These are phyloP conservation scores for Fusarium dimerum DNA, from an alignment of 2,329 filamentous ascomycete species.

Conservation along the genomic window DNA sequence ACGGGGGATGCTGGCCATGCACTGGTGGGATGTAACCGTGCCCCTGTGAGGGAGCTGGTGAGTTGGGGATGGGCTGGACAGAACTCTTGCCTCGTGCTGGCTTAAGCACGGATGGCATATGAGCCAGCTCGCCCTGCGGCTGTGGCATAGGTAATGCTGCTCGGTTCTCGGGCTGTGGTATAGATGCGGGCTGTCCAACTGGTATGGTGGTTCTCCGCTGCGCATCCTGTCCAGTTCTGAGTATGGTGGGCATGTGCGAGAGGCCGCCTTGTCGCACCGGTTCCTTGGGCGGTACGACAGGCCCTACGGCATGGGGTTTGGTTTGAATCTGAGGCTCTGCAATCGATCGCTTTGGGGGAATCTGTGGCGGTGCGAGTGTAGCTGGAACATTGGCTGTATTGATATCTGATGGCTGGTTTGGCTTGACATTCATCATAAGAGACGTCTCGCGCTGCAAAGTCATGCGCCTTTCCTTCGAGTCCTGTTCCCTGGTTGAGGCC, in stretches of 20 bases:
- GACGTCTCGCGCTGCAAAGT: slow-evolving; percentile 29
- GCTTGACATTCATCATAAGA: slow-evolving; percentile 23
- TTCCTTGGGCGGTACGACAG: not conserved
- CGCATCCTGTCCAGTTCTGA: slow-evolving; percentile 2
- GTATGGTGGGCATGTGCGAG: slow-evolving; percentile 6
- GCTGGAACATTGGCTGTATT: slow-evolving; percentile 20
- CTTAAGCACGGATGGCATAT: slow-evolving; percentile 27
- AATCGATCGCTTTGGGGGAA: slow-evolving; percentile 19
- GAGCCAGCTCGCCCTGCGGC: slow-evolving; percentile 11
- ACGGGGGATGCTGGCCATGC: slow-evolving; percentile 24
- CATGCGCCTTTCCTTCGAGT: slow-evolving; percentile 8
- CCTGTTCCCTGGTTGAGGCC: slow-evolving; percentile 8
- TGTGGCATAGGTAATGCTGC: not conserved
- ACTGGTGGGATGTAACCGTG: slow-evolving; percentile 24
- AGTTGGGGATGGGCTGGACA: slow-evolving; percentile 10
- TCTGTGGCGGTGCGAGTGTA: slow-evolving; percentile 24
- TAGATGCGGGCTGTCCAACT: not conserved
- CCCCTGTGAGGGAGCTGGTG: slow-evolving; percentile 3
- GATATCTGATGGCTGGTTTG: slow-evolving; percentile 18
- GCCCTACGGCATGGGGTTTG: slow-evolving; percentile 1
- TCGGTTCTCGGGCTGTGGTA: not conserved
- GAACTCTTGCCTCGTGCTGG: slow-evolving; percentile 23
- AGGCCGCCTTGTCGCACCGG: slow-evolving; percentile 2
- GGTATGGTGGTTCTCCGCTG: not conserved
- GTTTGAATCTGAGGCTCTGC: slow-evolving; percentile 4